phyloP scores from a whole-genome alignment of 352 stramenopile species.

The Aphanomyces cochlioides region DNA sequence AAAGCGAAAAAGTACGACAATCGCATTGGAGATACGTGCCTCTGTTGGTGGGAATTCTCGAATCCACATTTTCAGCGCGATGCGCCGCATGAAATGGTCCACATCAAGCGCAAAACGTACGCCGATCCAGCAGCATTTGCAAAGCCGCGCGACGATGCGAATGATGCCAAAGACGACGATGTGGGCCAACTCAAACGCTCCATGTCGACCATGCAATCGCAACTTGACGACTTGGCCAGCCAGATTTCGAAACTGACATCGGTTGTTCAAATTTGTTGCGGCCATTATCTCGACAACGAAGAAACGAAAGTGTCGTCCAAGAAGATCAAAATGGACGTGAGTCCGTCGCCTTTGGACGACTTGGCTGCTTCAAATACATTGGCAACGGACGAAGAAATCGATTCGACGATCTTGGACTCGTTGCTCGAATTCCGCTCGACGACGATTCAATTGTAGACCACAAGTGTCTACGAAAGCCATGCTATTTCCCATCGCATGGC shows the following conservation, averaged over 20 bases:
- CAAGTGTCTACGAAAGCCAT: too few species aligned
- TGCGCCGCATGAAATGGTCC: constrained; percentile 32
- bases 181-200: constrained; percentile 13
- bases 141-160: too few species aligned
- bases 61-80: constrained; percentile 35
- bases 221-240: constrained; percentile 24
- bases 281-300: constrained; percentile 4
- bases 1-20: constrained; percentile 27
- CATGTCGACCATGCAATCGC: constrained; percentile 19
- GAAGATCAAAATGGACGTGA: neutral
- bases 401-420: neutral
- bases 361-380: neutral
- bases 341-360: neutral
- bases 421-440: neutral
- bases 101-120: constrained; percentile 34
- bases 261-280: constrained; percentile 20
- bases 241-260: constrained; percentile 21
- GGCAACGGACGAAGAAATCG: neutral
- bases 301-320: neutral
- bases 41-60: constrained; percentile 36
- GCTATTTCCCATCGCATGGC: too few species aligned
- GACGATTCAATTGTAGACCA: too few species aligned
- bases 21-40: too few species aligned
- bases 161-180: neutral
- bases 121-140: too few species aligned